Evolutionary conservation across 1,139 yeast species (phyloP), one percentile per base, ranked within the genome.

Genomic region (Candida gigantensis): DNA sequence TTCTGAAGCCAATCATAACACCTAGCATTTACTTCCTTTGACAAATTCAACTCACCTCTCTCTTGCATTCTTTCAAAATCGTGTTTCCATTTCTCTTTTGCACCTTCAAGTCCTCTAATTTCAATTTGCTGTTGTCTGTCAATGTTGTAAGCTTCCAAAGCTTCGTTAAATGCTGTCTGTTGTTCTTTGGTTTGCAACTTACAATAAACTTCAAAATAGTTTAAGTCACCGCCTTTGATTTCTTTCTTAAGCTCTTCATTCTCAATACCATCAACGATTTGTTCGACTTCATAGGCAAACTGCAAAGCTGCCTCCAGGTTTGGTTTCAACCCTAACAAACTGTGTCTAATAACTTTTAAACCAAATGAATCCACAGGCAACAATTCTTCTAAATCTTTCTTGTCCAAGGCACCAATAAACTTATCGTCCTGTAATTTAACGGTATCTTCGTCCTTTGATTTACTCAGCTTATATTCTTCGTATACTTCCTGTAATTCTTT

Each of bases 51-150:
- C 6, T 70, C 77, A n/a, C 90, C 89, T 49, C 83, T 69, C 34
- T 72, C 76, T 43, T 76, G 77, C 57, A 83, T 70, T 41, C 78
- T 82, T 50, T 87, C 94, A 51, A 78, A 84, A 47, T 84, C 92
- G 50, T 81, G 83, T 53, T 79, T 82, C 97, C 97, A 92, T 57
- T 85, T 84, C 52, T 82, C 87, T 45, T 76, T 79, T 0, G 97
- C 96, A 3, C 92, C 92, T 49, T 85, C 92, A 7, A 84, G 72
- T 4, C 95, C 94, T 42, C 84, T 74, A 23, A 80, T 72, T 57
- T 92, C 98, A 29, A 92, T 60, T 32, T 75, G 74, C 39, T 78
- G 67, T 57, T 92, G 96, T 53, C 98, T 78, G 16, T 77, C 78
- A 39, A 75, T 77, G 46, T 92, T 90, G 50, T 83, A 78, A 1